Conservation (phyloP, 768 basidiomycete genomes). For the Coprinopsis cinerea region DNA sequence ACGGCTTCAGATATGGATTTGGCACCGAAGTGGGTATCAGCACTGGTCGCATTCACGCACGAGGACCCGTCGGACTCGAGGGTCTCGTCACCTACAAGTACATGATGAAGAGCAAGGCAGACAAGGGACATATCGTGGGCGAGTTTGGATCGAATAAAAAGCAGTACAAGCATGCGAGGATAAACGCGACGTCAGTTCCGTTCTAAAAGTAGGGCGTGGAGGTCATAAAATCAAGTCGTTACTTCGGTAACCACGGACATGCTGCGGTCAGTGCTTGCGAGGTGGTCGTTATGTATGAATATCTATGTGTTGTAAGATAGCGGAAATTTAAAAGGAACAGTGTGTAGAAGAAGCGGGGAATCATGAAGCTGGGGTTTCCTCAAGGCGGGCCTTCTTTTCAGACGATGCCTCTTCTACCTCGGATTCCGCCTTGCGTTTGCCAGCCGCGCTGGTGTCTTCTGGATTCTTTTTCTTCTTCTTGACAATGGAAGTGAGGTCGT, state of each 20-base stretch:
- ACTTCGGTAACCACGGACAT: neutral
- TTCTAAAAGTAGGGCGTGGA: conserved; percentile 17
- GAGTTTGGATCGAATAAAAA: conserved; percentile 82
- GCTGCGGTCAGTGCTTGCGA: too few relatives aligned
- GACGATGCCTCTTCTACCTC: conserved; percentile 39
- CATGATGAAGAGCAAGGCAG: conserved; percentile 71
- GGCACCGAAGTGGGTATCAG: conserved; percentile 98
- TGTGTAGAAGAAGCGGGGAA: neutral
- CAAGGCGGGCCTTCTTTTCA: conserved; percentile 65
- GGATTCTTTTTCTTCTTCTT: conserved; percentile 77
- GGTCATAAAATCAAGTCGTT: conserved; percentile 15
- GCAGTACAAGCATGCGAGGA: conserved; percentile 59
- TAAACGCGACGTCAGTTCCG: conserved; percentile 39
- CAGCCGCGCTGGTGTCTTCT: conserved; percentile 28
- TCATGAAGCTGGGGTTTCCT: conserved; percentile 17
- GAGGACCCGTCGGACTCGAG: conserved; percentile 93
- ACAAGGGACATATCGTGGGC: conserved; percentile 74
- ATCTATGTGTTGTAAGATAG: conserved; percentile 1
- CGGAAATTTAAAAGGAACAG: neutral
- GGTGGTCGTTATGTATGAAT: neutral
- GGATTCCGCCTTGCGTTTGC: conserved; percentile 71
- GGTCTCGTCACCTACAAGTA: conserved; percentile 97
- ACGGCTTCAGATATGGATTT: conserved; percentile 95
- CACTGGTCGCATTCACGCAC: conserved; percentile 93
- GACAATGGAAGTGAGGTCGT: conserved; percentile 81